Evolutionary conservation across 768 basidiomycete species (phyloP).

Genomic region (Sarcomyxa edulis): DNA sequence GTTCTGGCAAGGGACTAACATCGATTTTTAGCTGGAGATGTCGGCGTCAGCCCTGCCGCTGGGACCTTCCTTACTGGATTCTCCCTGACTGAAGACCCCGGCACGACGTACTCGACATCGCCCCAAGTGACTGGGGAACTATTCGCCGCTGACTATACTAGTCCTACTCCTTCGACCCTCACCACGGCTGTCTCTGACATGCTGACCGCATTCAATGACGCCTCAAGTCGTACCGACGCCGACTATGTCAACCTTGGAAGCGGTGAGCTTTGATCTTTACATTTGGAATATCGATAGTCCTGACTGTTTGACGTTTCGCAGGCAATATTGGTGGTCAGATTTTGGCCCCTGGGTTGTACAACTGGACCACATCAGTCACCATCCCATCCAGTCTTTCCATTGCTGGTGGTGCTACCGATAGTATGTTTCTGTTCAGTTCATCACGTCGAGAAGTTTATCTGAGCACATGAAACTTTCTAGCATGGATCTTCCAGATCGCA

Average conservation of each 20-base stretch:
- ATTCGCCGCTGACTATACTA: constrained; percentile 14
- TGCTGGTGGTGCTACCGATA: constrained; percentile 8
- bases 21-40: constrained; percentile 10
- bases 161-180: constrained; percentile 15
- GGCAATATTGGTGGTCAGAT: constrained; percentile 14
- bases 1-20: background rate
- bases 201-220: constrained; percentile 16
- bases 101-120: constrained; percentile 15
- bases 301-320: too few species aligned
- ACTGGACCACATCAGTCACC: constrained; percentile 11
- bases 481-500: constrained; percentile 17
- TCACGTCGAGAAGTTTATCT: too few species aligned
- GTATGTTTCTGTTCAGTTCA: too few species aligned
- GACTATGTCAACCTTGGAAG: constrained; percentile 11
- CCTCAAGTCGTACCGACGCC: constrained; percentile 7
- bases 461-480: too few species aligned
- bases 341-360: constrained; percentile 16
- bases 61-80: constrained; percentile 16
- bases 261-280: constrained; percentile 10
- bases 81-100: constrained; percentile 11
- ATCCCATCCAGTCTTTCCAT: constrained; percentile 9
- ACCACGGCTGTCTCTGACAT: constrained; percentile 15
- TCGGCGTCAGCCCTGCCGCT: constrained; percentile 17
- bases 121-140: constrained; percentile 16
- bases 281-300: too few species aligned